These are phyloP conservation scores for Amanita pallidorosea DNA, from an alignment of 768 basidiomycete genomes.

Conservation along the genomic window DNA sequence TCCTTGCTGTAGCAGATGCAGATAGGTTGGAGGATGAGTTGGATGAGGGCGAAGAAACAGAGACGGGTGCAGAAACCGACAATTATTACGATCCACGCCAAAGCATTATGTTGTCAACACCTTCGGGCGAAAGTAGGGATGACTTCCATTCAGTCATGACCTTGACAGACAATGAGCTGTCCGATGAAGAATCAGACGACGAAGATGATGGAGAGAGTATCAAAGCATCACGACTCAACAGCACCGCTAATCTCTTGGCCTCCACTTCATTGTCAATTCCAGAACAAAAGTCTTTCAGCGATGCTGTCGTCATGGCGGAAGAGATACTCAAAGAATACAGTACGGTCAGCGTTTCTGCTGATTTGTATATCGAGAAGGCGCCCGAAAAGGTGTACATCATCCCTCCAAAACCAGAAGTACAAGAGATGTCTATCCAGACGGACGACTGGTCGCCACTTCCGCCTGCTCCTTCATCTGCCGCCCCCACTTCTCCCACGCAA, in stretches of 20 bases:
- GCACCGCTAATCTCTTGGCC: constrained; percentile 26
- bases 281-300: constrained; percentile 9
- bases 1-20: constrained; percentile 17
- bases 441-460: constrained; percentile 54
- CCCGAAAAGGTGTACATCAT: constrained; percentile 22
- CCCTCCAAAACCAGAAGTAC: constrained; percentile 51
- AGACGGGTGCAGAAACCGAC: constrained; percentile 60
- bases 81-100: constrained; percentile 76
- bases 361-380: constrained; percentile 20
- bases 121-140: constrained; percentile 45
- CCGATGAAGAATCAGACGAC: constrained; percentile 28
- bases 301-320: constrained; percentile 18
- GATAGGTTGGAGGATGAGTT: constrained; percentile 14
- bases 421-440: constrained; percentile 74
- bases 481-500: constrained; percentile 12
- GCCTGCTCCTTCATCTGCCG: constrained; percentile 18
- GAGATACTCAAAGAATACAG: constrained; percentile 36
- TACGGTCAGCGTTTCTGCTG: constrained; percentile 30
- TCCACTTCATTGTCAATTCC: not conserved
- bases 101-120: constrained; percentile 55
- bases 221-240: constrained; percentile 22
- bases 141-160: constrained; percentile 75
- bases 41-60: constrained; percentile 24
- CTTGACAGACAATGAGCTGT: constrained; percentile 58
- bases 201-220: constrained; percentile 65